Evolutionary conservation across 2,329 filamentous ascomycete genomes (phyloP).

Genomic region (Chrysoporthe puriensis): DNA sequence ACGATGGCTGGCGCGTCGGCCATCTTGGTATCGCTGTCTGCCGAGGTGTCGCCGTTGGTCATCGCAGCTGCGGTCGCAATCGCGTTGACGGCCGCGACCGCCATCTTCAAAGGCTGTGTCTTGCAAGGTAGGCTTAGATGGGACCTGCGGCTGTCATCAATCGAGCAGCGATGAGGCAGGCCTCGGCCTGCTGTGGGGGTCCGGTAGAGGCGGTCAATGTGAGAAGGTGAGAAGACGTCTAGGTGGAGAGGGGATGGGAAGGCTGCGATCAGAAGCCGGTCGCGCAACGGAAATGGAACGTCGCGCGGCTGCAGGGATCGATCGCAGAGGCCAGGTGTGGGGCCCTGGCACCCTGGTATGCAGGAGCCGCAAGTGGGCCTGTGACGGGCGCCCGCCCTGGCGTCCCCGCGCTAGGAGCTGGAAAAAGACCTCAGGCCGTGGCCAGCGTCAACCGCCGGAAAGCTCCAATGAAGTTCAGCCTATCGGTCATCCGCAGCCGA

Average conservation of each 20-base stretch:
- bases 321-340: constrained; percentile 20
- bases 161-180: background rate
- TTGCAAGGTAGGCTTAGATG: constrained; percentile 2
- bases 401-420: constrained; percentile 11
- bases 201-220: background rate
- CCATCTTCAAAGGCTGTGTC: constrained; percentile 22
- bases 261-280: constrained; percentile 2
- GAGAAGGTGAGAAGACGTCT: background rate
- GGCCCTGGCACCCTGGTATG: constrained; percentile 3
- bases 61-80: constrained; percentile 12
- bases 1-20: constrained; percentile 57
- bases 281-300: constrained; percentile 5
- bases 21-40: constrained; percentile 44
- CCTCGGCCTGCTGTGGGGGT: background rate
- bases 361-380: constrained; percentile 29
- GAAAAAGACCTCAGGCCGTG: constrained; percentile 28
- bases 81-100: constrained; percentile 17
- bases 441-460: constrained; percentile 19
- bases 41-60: constrained; percentile 15
- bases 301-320: constrained; percentile 23
- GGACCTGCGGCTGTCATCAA: constrained; percentile 2
- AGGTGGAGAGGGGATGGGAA: background rate
- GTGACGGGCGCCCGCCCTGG: constrained; percentile 1
- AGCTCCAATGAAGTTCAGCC: constrained; percentile 23
- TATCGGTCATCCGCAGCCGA: constrained; percentile 21